Conservation (phyloP, 768 basidiomycete species). For the Agrocybe praecox region DNA sequence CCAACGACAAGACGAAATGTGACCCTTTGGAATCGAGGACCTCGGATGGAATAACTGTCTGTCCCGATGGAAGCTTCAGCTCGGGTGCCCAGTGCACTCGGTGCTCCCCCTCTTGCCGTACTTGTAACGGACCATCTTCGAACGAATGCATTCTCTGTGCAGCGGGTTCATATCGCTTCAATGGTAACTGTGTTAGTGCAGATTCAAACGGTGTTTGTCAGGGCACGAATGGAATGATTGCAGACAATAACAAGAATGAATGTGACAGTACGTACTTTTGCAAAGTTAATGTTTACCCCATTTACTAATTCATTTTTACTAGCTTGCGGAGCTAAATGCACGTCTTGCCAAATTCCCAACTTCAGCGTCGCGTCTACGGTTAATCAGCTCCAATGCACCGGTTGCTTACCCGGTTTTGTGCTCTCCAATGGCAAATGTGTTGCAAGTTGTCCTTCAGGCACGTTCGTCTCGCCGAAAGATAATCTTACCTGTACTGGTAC, state of each 20-base stretch:
- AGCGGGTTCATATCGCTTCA: conserved; percentile 59
- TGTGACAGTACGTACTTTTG: conserved; percentile 70
- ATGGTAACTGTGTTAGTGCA: conserved; percentile 71
- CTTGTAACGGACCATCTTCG: conserved; percentile 69
- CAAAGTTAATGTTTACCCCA: background rate
- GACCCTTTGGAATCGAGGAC: conserved; percentile 52
- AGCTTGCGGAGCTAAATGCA: conserved; percentile 87
- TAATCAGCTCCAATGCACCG: conserved; percentile 70
- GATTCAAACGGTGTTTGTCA: conserved; percentile 73
- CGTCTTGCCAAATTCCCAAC: conserved; percentile 71
- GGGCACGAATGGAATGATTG: conserved; percentile 65
- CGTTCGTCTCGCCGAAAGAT: conserved; percentile 71
- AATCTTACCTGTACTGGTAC: conserved; percentile 75
- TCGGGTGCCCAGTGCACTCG: conserved; percentile 51
- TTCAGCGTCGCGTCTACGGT: conserved; percentile 72
- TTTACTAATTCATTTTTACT: conserved; percentile 5
- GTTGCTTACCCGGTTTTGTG: conserved; percentile 76
- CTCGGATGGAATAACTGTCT: conserved; percentile 48
- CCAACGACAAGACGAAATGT: conserved; percentile 70
- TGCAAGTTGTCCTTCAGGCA: conserved; percentile 69
- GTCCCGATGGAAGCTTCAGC: conserved; percentile 68
- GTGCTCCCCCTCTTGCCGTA: conserved; percentile 69
- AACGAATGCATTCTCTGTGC: conserved; percentile 75
- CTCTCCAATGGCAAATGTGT: conserved; percentile 74
- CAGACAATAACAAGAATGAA: conserved; percentile 79